These are phyloP conservation scores for Paramyrothecium roridum DNA, from an alignment of 2,329 filamentous ascomycete species.

Conservation along the genomic window DNA sequence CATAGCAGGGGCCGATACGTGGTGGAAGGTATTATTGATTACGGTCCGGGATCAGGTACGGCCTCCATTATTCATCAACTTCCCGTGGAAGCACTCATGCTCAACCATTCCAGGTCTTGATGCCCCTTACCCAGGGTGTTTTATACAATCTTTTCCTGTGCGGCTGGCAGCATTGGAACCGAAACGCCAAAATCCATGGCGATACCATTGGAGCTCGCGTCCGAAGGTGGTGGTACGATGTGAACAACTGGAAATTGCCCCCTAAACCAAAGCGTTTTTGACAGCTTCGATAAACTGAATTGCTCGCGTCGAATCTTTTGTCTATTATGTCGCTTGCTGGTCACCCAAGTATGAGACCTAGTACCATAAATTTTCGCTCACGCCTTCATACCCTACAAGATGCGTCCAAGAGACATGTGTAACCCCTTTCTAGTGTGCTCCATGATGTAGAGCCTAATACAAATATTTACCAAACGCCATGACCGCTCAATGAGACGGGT, in stretches of 20 bases:
- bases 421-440: no score
- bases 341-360: background rate
- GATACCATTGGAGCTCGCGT: slow-evolving; percentile 72
- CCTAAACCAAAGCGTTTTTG: slow-evolving; percentile 13
- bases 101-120: slow-evolving; percentile 58
- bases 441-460: no score
- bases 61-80: no score
- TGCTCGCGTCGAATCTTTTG: no score
- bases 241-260: slow-evolving; percentile 85
- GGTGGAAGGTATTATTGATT: slow-evolving; percentile 77
- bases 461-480: no score
- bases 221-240: slow-evolving; percentile 90
- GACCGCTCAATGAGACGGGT: no score
- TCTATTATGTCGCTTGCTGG: background rate
- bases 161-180: slow-evolving; percentile 91
- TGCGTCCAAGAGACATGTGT: no score
- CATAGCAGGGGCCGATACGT: slow-evolving; percentile 74
- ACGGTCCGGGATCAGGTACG: slow-evolving; percentile 84
- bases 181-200: slow-evolving; percentile 72
- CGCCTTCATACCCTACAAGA: no score
- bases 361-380: no score
- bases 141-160: slow-evolving; percentile 82
- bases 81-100: background rate
- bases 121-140: slow-evolving; percentile 84
- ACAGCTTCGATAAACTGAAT: background rate